Conservation (phyloP, 2,329 filamentous ascomycete species). For the Xylogone sp. region DNA sequence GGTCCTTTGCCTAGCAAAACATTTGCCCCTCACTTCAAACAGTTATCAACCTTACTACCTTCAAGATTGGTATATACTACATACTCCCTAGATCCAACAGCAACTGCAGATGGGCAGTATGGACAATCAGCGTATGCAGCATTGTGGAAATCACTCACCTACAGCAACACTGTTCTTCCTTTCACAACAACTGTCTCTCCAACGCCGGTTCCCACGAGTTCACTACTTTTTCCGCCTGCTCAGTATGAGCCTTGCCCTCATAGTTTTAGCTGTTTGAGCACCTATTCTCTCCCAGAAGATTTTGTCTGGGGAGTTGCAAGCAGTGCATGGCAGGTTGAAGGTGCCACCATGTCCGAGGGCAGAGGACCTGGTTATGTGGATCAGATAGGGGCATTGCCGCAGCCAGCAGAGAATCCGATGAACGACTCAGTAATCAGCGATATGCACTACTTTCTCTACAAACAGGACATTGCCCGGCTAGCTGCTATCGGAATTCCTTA, state of each 20-base stretch:
- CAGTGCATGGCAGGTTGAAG: conserved; percentile 38
- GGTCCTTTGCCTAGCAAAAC: neutral
- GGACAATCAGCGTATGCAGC: conserved; percentile 2
- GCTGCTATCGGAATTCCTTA: conserved; percentile 47
- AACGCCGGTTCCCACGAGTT: conserved; percentile 49
- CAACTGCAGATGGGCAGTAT: neutral
- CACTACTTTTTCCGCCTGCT: conserved; percentile 50
- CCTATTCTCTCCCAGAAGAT: conserved; percentile 34
- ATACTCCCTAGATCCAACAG: neutral
- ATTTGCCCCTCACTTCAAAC: neutral
- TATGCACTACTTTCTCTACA: conserved; percentile 51
- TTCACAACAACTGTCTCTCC: conserved; percentile 50
- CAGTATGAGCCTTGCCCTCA: neutral
- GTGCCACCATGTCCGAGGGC: conserved; percentile 37
- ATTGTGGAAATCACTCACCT: conserved; percentile 1
- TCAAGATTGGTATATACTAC: conserved; percentile 1
- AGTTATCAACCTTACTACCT: conserved; percentile 1
- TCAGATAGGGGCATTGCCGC: neutral
- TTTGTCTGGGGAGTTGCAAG: conserved; percentile 40
- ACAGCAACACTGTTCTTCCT: conserved; percentile 13
- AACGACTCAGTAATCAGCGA: conserved; percentile 37
- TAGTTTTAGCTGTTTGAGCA: conserved; percentile 4
- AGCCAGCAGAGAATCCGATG: conserved; percentile 24
- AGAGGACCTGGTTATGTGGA: conserved; percentile 32
- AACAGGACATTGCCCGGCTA: conserved; percentile 49